Evolutionary conservation across 2,329 filamentous ascomycete genomes (phyloP), one percentile per base, ranked within the genome.

Genomic region (Aspergillus phoenicis): DNA sequence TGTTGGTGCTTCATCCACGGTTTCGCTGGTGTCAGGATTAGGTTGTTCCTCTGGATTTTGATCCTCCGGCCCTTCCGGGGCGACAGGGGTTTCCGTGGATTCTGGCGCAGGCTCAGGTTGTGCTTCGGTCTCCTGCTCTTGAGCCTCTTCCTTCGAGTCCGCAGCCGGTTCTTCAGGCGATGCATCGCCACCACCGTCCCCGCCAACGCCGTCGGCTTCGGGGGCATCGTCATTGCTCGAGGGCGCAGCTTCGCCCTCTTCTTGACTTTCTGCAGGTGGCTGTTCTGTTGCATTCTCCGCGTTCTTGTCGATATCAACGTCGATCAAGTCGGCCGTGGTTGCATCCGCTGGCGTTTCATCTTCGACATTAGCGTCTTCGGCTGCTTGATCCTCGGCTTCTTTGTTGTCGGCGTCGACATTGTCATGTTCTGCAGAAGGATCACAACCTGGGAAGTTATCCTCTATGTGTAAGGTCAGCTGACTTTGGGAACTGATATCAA

Each of bases 371-470:
- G 72, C 68, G 8, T 73, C 71, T 51, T 76, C 72, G 10, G 67
- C 71, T 24, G 69, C 72, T 64, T 73, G 68, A 58, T 66, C 68
- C 47, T 76, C 71, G 13, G 67, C 71, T 33, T 69, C 72, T 64
- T 72, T 66, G 58, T 67, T 75, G 55, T 75, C 73, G 15, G 68
- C 69, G 38, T 73, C 71, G 61, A 75, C 68, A 52, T 68, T 62
- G 41, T 71, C 73, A 47, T 63, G 60, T 60, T 71, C 72, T 61
- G 67, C 70, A 33, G 68, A 65, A 62, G 66, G 66, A 64, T 74
- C 68, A 62, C 66, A 68, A 48, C 73, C 72, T 64, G 73, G 71
- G 61, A 75, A 74, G 54, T 68, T 70, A 61, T 74, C 71, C 58
- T 73, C 73, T 74, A 59, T 28, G 52, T 58, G 58, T 63, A 58